phyloP scores from a whole-genome alignment of 2,329 filamentous ascomycete genomes.

The Cyphellophora attinorum region DNA sequence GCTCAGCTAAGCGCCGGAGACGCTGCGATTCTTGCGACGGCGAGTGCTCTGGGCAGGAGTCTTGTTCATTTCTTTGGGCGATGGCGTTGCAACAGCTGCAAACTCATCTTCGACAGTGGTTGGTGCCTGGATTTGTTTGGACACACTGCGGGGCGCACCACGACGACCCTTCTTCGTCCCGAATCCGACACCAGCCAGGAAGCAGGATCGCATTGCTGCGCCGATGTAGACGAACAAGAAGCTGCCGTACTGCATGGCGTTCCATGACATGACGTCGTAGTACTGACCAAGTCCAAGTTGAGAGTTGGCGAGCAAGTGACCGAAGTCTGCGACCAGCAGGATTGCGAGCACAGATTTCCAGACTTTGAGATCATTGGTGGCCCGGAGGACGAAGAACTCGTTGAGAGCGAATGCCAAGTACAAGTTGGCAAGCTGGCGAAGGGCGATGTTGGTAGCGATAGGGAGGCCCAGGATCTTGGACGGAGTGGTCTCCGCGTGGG shows the following conservation, averaged over 20 bases:
- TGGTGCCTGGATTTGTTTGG: too few relatives aligned
- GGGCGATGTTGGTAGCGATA: conserved; percentile 53
- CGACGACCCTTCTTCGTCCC: conserved; percentile 4
- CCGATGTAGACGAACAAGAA: conserved; percentile 62
- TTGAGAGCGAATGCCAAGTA: conserved; percentile 70
- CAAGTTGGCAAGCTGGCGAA: conserved; percentile 68
- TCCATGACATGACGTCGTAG: conserved; percentile 54
- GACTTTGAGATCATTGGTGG: conserved; percentile 57
- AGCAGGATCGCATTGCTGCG: conserved; percentile 49
- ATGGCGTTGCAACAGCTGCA: conserved; percentile 5
- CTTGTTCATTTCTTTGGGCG: conserved; percentile 12
- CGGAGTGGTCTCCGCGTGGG: conserved; percentile 45
- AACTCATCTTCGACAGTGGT: conserved; percentile 6
- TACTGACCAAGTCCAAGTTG: conserved; percentile 52
- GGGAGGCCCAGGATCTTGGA: conserved; percentile 36
- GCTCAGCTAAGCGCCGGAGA: background rate
- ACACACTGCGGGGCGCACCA: conserved; percentile 7
- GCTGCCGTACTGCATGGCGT: conserved; percentile 59
- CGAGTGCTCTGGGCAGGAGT: conserved; percentile 13
- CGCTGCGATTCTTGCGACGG: conserved; percentile 9
- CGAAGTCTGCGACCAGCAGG: conserved; percentile 65
- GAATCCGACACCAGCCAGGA: conserved; percentile 47
- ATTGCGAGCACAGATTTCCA: conserved; percentile 60
- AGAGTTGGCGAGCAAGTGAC: conserved; percentile 57
- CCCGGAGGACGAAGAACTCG: conserved; percentile 65